These are phyloP conservation scores for Nasturtium officinale DNA, from an alignment of 345 rosid genomes.

Conservation along the genomic window DNA sequence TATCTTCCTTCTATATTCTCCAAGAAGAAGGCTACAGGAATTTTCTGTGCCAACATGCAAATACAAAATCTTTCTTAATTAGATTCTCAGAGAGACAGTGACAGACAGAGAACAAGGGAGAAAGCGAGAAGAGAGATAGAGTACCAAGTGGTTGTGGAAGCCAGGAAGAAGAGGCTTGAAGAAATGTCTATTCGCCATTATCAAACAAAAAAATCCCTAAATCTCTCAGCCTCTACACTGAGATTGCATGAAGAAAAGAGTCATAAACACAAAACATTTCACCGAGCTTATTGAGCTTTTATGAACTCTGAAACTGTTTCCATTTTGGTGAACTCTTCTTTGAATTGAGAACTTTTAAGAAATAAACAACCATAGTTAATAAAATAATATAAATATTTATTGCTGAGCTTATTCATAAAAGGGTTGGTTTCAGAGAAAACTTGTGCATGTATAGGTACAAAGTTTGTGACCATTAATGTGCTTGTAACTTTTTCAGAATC, in stretches of 20 bases:
- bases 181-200: slow-evolving; percentile 4
- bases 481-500: no score
- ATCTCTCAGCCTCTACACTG: neutral
- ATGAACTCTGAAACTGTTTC: no score
- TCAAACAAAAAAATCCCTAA: neutral
- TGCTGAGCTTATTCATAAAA: no score
- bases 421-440: no score
- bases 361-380: no score
- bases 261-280: neutral
- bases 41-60: slow-evolving; percentile 30
- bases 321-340: no score
- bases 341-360: no score
- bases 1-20: neutral
- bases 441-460: no score
- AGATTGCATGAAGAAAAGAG: neutral
- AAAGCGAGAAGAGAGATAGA: neutral
- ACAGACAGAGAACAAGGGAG: neutral
- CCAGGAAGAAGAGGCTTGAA: slow-evolving; percentile 23
- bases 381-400: no score
- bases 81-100: neutral
- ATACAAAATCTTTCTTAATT: neutral
- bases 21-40: slow-evolving; percentile 27
- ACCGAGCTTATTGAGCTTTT: no score
- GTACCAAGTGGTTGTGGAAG: slow-evolving; percentile 13
- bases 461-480: no score